phyloP scores from a whole-genome alignment of 108 stramenopile species.

The Nannochloropsis oceanica region DNA sequence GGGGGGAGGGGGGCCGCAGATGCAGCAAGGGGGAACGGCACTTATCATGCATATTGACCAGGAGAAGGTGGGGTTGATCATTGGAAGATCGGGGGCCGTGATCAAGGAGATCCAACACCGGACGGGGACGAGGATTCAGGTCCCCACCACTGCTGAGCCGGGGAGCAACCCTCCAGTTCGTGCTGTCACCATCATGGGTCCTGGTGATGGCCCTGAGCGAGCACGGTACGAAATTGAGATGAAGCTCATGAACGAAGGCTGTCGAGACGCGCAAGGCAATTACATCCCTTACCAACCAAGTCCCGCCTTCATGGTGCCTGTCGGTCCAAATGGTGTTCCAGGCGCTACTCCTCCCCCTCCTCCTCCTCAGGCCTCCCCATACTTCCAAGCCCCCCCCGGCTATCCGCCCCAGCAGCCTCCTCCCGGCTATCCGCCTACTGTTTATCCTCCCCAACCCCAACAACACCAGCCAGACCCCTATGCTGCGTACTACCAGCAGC shows the following conservation, averaged over 20 bases:
- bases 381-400: constrained; percentile 4
- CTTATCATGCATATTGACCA: constrained; percentile 16
- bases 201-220: constrained; percentile 28
- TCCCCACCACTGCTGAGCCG: constrained; percentile 39
- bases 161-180: constrained; percentile 43
- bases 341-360: constrained; percentile 18
- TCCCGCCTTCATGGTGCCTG: constrained; percentile 25
- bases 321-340: constrained; percentile 1
- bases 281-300: constrained; percentile 17
- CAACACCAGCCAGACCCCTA: constrained; percentile 22
- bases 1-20: not conserved
- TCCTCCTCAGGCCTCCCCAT: not conserved
- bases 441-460: constrained; percentile 18
- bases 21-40: constrained; percentile 14
- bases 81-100: constrained; percentile 32
- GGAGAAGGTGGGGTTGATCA: constrained; percentile 25
- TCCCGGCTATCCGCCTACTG: constrained; percentile 11
- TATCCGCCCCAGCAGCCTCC: constrained; percentile 20
- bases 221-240: constrained; percentile 41
- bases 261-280: not conserved
- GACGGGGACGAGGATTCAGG: constrained; percentile 72
- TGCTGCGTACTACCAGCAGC: constrained; percentile 12
- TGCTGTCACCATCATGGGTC: constrained; percentile 57
- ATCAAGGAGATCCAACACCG: constrained; percentile 77
- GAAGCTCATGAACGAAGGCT: constrained; percentile 6